Evolutionary conservation across 768 basidiomycete species (phyloP).

Genomic region (Mycena olivaceomarginata): DNA sequence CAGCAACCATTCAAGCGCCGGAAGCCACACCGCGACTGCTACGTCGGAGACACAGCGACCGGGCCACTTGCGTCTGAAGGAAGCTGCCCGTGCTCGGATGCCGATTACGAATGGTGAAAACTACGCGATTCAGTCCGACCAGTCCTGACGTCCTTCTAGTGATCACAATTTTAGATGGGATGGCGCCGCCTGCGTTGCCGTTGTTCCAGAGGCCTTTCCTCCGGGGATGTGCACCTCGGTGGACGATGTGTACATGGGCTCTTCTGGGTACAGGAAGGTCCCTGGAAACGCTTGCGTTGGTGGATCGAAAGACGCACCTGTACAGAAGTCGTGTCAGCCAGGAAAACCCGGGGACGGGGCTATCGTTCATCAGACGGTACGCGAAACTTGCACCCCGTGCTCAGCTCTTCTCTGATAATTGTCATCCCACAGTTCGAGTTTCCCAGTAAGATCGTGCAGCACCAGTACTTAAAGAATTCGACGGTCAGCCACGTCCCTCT

Average conservation of each 20-base stretch:
- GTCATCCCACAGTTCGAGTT: conserved; percentile 76
- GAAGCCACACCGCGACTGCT: conserved; percentile 89
- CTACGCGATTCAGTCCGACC: background rate
- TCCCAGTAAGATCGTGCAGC: conserved; percentile 75
- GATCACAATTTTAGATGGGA: conserved; percentile 92
- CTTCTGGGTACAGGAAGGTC: conserved; percentile 94
- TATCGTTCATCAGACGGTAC: conserved; percentile 83
- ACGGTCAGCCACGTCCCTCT: conserved; percentile 62
- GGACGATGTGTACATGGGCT: conserved; percentile 85
- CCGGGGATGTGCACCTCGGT: conserved; percentile 79
- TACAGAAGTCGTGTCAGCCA: conserved; percentile 86
- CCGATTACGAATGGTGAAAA: conserved; percentile 94
- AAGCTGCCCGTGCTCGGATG: conserved; percentile 86
- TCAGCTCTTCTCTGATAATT: background rate
- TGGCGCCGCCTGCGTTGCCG: conserved; percentile 84
- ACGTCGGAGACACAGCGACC: conserved; percentile 84
- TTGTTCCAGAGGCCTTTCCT: conserved; percentile 92
- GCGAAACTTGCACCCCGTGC: conserved; percentile 46
- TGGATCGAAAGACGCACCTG: conserved; percentile 82
- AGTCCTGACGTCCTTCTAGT: conserved; percentile 59
- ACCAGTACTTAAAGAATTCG: conserved; percentile 90
- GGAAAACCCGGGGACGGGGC: conserved; percentile 88
- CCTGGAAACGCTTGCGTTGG: conserved; percentile 92
- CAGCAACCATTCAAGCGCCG: conserved; percentile 96
- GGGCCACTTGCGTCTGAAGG: conserved; percentile 84